These are phyloP conservation scores for Aureoboletus auriporus DNA, from an alignment of 768 basidiomycete species.

Conservation along the genomic window DNA sequence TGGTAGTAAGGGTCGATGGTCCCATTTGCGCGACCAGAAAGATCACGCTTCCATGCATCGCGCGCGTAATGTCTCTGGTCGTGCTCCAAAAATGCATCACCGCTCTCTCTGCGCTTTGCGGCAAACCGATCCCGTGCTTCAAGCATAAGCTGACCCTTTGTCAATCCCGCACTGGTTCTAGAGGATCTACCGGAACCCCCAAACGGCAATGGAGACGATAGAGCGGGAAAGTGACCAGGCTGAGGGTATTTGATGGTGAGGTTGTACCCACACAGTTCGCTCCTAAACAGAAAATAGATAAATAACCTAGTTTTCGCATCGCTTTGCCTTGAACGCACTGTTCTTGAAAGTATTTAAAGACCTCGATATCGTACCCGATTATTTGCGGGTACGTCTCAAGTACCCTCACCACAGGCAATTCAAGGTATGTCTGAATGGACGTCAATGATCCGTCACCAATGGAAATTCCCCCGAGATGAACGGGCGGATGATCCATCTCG, in stretches of 20 bases:
- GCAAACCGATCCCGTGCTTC: constrained; percentile 10
- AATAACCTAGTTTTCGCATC: not conserved
- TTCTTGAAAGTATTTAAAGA: constrained; percentile 57
- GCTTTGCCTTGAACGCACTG: constrained; percentile 43
- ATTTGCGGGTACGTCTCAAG: constrained; percentile 72
- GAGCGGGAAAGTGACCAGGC: constrained; percentile 42
- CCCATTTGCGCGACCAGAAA: constrained; percentile 46
- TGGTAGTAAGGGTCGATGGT: constrained; percentile 58
- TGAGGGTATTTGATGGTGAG: constrained; percentile 69
- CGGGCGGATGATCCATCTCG: constrained; percentile 54
- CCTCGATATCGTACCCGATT: constrained; percentile 65
- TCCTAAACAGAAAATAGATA: constrained; percentile 40
- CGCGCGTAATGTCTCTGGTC: constrained; percentile 16
- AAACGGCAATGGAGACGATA: not conserved
- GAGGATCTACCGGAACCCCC: not conserved
- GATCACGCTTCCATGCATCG: constrained; percentile 40
- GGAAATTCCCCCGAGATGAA: constrained; percentile 61
- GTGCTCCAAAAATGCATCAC: constrained; percentile 13
- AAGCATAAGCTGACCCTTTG: constrained; percentile 6
- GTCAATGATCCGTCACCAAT: constrained; percentile 68
- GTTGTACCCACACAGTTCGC: constrained; percentile 61
- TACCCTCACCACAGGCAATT: constrained; percentile 53
- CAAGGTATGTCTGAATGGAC: constrained; percentile 42
- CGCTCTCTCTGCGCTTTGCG: constrained; percentile 9
- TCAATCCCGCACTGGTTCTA: not conserved